phyloP scores from a whole-genome alignment of 305 asterid genomes.

The Fraxinus xanthoxyloides region DNA sequence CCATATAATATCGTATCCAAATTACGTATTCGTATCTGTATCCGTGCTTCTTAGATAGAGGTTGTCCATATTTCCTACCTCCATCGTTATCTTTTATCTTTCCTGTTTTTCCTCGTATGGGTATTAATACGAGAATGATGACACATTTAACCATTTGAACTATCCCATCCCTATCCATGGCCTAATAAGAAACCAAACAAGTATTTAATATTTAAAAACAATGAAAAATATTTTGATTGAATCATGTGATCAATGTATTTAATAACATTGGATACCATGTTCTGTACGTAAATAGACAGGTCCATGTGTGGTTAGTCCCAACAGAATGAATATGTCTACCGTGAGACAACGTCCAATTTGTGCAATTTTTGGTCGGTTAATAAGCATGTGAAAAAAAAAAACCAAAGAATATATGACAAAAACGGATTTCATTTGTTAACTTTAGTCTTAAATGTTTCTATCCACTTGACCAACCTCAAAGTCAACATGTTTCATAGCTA shows the following conservation, averaged over 20 bases:
- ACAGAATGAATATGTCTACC: conserved; percentile 1
- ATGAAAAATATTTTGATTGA: neutral
- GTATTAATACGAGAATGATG: too few species aligned
- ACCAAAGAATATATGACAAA: neutral
- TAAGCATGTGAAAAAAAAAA: neutral
- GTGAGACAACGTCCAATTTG: neutral
- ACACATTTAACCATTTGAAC: too few species aligned
- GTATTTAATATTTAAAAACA: too few species aligned
- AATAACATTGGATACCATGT: conserved; percentile 2
- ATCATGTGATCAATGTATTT: neutral
- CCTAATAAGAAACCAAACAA: too few species aligned
- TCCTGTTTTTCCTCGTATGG: too few species aligned
- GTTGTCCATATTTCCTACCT: too few species aligned
- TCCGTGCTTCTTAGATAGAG: too few species aligned
- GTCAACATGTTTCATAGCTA: neutral
- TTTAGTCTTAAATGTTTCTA: neutral
- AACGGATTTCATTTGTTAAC: neutral
- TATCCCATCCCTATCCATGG: too few species aligned
- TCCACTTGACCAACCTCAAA: neutral
- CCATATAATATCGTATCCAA: too few species aligned
- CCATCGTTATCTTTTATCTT: too few species aligned
- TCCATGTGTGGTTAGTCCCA: conserved; percentile 2
- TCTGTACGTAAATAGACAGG: neutral
- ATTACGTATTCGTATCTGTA: too few species aligned
- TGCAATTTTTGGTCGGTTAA: neutral